Conservation (phyloP, 345 rosid genomes). For the Arabidopsis thaliana region DNA sequence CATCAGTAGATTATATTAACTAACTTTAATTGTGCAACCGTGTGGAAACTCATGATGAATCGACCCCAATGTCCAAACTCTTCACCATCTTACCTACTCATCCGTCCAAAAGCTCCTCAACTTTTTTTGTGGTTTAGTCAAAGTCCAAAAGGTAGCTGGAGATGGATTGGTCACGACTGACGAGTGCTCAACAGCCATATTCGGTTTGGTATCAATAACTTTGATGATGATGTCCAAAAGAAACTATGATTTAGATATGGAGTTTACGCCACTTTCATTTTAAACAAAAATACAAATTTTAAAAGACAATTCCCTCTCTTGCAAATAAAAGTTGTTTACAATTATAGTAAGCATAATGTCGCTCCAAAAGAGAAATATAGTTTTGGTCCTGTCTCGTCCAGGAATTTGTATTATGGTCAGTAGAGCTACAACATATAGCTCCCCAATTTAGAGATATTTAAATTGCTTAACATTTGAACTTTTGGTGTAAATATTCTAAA, state of each 20-base stretch:
- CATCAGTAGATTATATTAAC: background rate
- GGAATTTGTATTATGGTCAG: background rate
- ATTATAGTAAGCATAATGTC: background rate
- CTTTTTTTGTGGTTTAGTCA: constrained; percentile 11
- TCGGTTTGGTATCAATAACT: background rate
- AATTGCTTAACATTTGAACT: background rate
- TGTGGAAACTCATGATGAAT: background rate
- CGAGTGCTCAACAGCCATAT: background rate
- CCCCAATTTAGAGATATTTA: background rate
- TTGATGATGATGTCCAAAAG: background rate
- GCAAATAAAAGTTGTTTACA: background rate
- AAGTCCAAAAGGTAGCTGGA: constrained; percentile 10
- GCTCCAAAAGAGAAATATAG: background rate
- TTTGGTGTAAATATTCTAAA: background rate
- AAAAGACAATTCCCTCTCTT: too few species aligned
- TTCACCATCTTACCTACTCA: background rate
- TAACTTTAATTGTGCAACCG: background rate
- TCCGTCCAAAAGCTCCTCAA: background rate
- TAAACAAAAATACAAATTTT: too few species aligned
- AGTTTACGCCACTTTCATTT: background rate
- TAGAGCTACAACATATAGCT: background rate
- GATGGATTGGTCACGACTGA: background rate
- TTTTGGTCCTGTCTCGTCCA: too few species aligned
- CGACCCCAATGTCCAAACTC: background rate
- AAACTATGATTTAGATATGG: background rate